phyloP scores from a whole-genome alignment of 2,329 filamentous ascomycete genomes.

The Aspergillus sp. region DNA sequence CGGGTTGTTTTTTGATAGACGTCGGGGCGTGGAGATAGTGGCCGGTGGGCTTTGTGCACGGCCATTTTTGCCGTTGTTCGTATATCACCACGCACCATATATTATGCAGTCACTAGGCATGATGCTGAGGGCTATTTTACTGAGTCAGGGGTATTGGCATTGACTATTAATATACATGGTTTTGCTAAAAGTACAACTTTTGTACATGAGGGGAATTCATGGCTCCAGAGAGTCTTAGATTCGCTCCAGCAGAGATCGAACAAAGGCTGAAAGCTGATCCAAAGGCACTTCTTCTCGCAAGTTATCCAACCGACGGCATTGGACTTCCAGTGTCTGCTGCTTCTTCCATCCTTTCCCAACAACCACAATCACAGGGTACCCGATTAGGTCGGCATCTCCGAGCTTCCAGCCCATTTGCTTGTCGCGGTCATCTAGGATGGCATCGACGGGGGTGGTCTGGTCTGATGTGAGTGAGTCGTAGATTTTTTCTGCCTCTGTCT shows the following conservation, averaged over 20 bases:
- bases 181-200: too few relatives aligned
- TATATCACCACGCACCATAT: constrained; percentile 3
- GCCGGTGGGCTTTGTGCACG: background rate
- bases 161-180: too few relatives aligned
- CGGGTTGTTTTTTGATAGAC: constrained; percentile 1
- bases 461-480: constrained; percentile 55
- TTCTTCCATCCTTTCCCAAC: constrained; percentile 67
- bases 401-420: constrained; percentile 77
- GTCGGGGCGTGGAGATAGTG: constrained; percentile 2
- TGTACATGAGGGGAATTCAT: too few relatives aligned
- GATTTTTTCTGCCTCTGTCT: constrained; percentile 50
- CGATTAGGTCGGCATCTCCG: constrained; percentile 81
- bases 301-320: constrained; percentile 63
- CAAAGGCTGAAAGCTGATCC: constrained; percentile 45
- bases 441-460: constrained; percentile 47
- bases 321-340: constrained; percentile 64
- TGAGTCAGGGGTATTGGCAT: too few relatives aligned
- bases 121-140: too few relatives aligned
- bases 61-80: background rate
- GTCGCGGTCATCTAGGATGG: constrained; percentile 68
- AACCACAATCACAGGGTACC: constrained; percentile 79
- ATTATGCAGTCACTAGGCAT: too few relatives aligned
- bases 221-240: constrained; percentile 37
- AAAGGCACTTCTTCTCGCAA: constrained; percentile 57
- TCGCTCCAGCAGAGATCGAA: constrained; percentile 45